These are phyloP conservation scores for Lepidium campestre DNA, from an alignment of 441 rosid genomes.

Conservation along the genomic window DNA sequence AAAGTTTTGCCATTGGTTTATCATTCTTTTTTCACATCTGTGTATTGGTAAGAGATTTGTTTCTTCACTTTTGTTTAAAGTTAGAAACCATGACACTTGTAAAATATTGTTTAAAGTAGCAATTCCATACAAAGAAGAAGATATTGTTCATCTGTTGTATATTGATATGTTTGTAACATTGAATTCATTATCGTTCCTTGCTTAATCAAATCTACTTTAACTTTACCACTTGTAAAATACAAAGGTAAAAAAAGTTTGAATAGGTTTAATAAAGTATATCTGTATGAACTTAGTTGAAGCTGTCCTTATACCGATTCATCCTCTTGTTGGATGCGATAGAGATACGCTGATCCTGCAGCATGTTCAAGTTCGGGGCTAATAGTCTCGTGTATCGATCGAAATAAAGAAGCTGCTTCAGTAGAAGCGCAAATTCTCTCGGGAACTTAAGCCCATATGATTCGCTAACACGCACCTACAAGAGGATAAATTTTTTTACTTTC, in stretches of 20 bases:
- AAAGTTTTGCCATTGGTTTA: conserved; percentile 23
- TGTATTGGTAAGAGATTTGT: conserved; percentile 19
- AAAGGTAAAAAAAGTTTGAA: neutral
- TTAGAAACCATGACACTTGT: conserved; percentile 17
- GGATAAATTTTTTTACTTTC: neutral
- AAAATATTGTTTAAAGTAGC: too few species aligned
- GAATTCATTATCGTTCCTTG: conserved; percentile 16
- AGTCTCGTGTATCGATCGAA: conserved; percentile 90
- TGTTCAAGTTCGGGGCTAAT: conserved; percentile 89
- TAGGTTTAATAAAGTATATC: neutral
- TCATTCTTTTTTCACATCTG: conserved; percentile 25
- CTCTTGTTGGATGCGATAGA: conserved; percentile 65
- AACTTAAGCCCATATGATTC: conserved; percentile 89
- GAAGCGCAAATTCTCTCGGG: conserved; percentile 95
- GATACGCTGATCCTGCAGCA: conserved; percentile 95
- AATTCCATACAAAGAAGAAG: conserved; percentile 6
- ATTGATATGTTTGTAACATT: conserved; percentile 19
- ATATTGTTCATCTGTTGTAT: conserved; percentile 10
- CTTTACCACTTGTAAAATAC: neutral
- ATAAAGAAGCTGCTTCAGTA: conserved; percentile 91
- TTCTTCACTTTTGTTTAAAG: conserved; percentile 16
- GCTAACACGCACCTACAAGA: conserved; percentile 68
- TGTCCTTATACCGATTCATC: conserved; percentile 38
- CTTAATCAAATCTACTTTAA: conserved; percentile 10
- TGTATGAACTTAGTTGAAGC: conserved; percentile 30